phyloP scores from a whole-genome alignment of 2,329 filamentous ascomycete genomes.

The Calonectria pauciramosa region DNA sequence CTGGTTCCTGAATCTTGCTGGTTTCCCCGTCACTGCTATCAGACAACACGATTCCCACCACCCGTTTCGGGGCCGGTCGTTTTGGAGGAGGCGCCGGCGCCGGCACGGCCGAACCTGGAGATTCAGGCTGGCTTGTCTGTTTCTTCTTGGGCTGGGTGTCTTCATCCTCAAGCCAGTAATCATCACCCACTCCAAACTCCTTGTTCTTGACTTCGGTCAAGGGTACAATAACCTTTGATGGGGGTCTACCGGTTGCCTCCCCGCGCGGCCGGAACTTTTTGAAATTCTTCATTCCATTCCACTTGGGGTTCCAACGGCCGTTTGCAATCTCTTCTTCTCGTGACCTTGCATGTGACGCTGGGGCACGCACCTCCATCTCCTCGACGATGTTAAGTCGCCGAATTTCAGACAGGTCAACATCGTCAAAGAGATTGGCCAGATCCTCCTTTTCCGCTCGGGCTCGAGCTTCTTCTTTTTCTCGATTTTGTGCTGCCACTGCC shows the following conservation, averaged over 20 bases:
- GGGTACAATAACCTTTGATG: conserved; percentile 72
- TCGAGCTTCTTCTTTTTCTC: conserved; percentile 76
- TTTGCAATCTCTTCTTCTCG: conserved; percentile 65
- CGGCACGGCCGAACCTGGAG: conserved; percentile 26
- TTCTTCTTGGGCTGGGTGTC: conserved; percentile 48
- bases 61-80: conserved; percentile 32
- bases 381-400: conserved; percentile 82
- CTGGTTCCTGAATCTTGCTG: conserved; percentile 29
- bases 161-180: conserved; percentile 79
- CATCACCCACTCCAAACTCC: conserved; percentile 80
- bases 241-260: conserved; percentile 58
- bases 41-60: conserved; percentile 47
- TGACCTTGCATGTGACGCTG: conserved; percentile 46
- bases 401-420: conserved; percentile 80
- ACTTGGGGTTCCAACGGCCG: conserved; percentile 84
- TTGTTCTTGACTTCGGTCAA: conserved; percentile 80
- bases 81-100: conserved; percentile 27
- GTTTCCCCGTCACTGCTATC: conserved; percentile 55
- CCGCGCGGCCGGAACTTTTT: conserved; percentile 83
- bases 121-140: conserved; percentile 41
- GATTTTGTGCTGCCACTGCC: conserved; percentile 72
- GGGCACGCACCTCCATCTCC: conserved; percentile 74
- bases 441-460: conserved; percentile 68
- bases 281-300: conserved; percentile 97
- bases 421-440: conserved; percentile 66